These are phyloP conservation scores for Wakefieldia striispora DNA, from an alignment of 768 basidiomycete genomes.

Conservation along the genomic window DNA sequence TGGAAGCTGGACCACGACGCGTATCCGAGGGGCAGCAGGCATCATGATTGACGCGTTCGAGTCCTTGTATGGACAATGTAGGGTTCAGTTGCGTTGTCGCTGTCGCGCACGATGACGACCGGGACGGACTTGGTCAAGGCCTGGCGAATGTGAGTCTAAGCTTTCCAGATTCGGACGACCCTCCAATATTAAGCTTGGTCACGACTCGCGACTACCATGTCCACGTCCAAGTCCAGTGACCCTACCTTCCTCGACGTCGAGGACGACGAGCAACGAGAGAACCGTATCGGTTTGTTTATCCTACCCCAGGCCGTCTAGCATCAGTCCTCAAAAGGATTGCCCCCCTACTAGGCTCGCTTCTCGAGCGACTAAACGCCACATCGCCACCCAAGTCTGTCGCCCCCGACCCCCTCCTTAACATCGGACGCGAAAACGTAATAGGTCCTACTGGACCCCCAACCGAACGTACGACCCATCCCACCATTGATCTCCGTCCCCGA, in stretches of 20 bases:
- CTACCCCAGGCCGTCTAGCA: background rate
- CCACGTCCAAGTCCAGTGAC: constrained; percentile 6
- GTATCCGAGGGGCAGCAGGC: constrained; percentile 39
- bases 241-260: constrained; percentile 42
- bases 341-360: constrained; percentile 35
- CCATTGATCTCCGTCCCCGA: background rate
- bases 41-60: too few relatives aligned
- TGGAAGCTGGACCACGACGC: constrained; percentile 78
- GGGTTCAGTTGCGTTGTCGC: background rate
- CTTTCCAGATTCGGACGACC: constrained; percentile 8
- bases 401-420: constrained; percentile 30
- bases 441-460: constrained; percentile 42
- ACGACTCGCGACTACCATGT: constrained; percentile 6
- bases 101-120: background rate
- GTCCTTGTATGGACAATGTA: background rate
- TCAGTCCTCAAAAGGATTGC: background rate
- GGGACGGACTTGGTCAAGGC: too few relatives aligned
- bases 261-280: constrained; percentile 44
- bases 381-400: constrained; percentile 14
- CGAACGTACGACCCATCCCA: constrained; percentile 42
- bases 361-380: constrained; percentile 38
- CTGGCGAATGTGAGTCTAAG: constrained; percentile 2
- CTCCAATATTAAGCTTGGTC: background rate
- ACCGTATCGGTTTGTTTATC: constrained; percentile 37
- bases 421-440: constrained; percentile 30